Evolutionary conservation across 768 basidiomycete species (phyloP), one percentile per base, ranked within the genome.

Genomic region (Russula sp.): DNA sequence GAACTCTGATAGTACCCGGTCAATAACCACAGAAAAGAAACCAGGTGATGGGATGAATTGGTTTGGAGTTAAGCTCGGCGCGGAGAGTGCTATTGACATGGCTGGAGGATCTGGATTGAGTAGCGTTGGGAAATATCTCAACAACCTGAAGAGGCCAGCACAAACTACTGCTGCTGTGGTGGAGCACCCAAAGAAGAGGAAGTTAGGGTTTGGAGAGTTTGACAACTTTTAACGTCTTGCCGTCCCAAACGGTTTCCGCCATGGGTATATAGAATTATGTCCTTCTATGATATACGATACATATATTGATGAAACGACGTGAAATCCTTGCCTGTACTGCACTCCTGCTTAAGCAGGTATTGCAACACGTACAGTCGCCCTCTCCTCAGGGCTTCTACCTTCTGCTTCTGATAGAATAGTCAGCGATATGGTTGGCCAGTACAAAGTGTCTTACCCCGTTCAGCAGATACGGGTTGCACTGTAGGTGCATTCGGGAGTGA

Each of bases 181-280:
- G 52, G 83, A 87, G 39, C 73, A 74, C 58, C 88, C 86, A 72
- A 96, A 94, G 79, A 89, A 88, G 74, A 83, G 88, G 68, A 86
- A 83, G 65, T 71, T 86, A 42, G 95, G 94, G 1, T 98, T 98
- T 73, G 94, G 95, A n/a, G 79, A 93, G 70, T 95, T 95, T 60
- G 85, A 86, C 29, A 83, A 81, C 38, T 94, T 91, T 90, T 94
- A 75, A 42, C 41, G 49, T 55, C 22, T 42, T 16, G 25, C 34
- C 16, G 46, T 52, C 34, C 43, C 16, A 16, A 10, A 49, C 25
- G 10, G 57, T 54, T 43, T 41, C 50, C 48, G 20, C 38, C 42
- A 46, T 47, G 41, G 51, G n/a, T 25, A 13, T 47, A 43, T 49
- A 58, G 64, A 36, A 42, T 52, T 60, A 54, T 20, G 49, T 25